phyloP scores from a whole-genome alignment of 768 basidiomycete species.

The Tylopilus rubrobrunneus region DNA sequence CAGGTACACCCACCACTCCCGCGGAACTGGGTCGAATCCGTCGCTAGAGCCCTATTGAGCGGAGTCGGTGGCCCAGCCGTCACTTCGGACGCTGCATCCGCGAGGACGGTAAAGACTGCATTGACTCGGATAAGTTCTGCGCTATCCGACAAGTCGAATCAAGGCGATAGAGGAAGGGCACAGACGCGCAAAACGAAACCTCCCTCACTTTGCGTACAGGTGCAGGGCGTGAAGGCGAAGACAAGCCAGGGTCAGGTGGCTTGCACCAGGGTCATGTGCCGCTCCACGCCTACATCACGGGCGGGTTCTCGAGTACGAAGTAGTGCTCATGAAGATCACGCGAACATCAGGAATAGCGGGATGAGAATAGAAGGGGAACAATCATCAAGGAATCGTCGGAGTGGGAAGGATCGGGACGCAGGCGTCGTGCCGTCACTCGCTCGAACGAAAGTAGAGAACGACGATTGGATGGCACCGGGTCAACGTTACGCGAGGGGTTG shows the following conservation, averaged over 20 bases:
- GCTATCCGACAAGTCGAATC: slow-evolving; percentile 26
- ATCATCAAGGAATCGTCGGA: slow-evolving; percentile 18
- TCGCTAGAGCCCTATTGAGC: slow-evolving; percentile 62
- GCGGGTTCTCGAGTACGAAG: slow-evolving; percentile 42
- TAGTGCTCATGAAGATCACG: slow-evolving; percentile 20
- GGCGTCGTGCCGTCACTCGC: slow-evolving; percentile 57
- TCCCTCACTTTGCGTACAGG: slow-evolving; percentile 32
- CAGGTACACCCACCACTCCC: slow-evolving; percentile 52
- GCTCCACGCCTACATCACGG: slow-evolving; percentile 67
- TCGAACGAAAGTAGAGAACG: slow-evolving; percentile 57
- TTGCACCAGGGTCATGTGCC: slow-evolving; percentile 57
- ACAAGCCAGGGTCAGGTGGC: slow-evolving; percentile 38
- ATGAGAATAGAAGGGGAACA: slow-evolving; percentile 23
- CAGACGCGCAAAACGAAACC: slow-evolving; percentile 21
- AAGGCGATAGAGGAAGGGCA: slow-evolving; percentile 16
- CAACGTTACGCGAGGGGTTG: slow-evolving; percentile 33
- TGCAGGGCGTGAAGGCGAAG: slow-evolving; percentile 28
- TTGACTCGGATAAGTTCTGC: slow-evolving; percentile 24
- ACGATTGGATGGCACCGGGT: slow-evolving; percentile 42
- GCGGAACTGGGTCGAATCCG: slow-evolving; percentile 64
- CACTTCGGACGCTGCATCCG: slow-evolving; percentile 25
- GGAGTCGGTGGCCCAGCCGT: slow-evolving; percentile 42
- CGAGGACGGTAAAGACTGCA: slow-evolving; percentile 15
- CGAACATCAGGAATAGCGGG: slow-evolving; percentile 14
- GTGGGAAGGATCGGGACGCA: slow-evolving; percentile 30